phyloP scores from a whole-genome alignment of 2,329 filamentous ascomycete species.

The Monosporascus sp. region DNA sequence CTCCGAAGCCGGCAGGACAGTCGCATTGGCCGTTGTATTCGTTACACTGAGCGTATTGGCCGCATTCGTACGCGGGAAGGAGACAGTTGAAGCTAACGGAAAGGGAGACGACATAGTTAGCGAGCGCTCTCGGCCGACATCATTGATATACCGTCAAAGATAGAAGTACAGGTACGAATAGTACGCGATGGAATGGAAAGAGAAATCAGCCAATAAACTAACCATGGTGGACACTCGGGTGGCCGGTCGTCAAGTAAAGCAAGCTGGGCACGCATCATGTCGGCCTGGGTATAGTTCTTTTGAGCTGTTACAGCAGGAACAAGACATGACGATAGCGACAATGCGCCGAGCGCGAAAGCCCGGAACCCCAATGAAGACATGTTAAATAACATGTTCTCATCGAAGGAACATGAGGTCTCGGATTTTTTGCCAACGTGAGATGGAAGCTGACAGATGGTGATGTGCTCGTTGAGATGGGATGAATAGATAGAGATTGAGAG shows the following conservation, averaged over 20 bases:
- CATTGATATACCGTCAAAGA: background rate
- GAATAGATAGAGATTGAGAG: too few relatives aligned
- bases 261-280: constrained; percentile 60
- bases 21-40: constrained; percentile 86
- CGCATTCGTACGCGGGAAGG: constrained; percentile 83
- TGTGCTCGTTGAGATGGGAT: too few relatives aligned
- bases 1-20: constrained; percentile 88
- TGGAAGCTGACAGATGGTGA: too few relatives aligned
- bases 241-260: constrained; percentile 69
- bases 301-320: constrained; percentile 25
- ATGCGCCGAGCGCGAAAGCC: constrained; percentile 16
- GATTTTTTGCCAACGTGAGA: too few relatives aligned
- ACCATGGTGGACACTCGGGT: constrained; percentile 75
- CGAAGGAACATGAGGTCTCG: background rate
- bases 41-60: constrained; percentile 86
- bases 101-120: constrained; percentile 14
- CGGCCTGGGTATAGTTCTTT: constrained; percentile 54
- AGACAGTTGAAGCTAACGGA: constrained; percentile 88
- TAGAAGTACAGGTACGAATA: constrained; percentile 23
- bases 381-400: constrained; percentile 6
- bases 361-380: constrained; percentile 20
- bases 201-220: constrained; percentile 18
- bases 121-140: constrained; percentile 9
- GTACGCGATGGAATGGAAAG: constrained; percentile 32
- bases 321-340: constrained; percentile 18